A percentile compares a stretch with the other conserved stretches of the same genome.
phyloP scores from a whole-genome alignment of 2,329 filamentous ascomycete species.

The Xylaria multiplex region DNA sequence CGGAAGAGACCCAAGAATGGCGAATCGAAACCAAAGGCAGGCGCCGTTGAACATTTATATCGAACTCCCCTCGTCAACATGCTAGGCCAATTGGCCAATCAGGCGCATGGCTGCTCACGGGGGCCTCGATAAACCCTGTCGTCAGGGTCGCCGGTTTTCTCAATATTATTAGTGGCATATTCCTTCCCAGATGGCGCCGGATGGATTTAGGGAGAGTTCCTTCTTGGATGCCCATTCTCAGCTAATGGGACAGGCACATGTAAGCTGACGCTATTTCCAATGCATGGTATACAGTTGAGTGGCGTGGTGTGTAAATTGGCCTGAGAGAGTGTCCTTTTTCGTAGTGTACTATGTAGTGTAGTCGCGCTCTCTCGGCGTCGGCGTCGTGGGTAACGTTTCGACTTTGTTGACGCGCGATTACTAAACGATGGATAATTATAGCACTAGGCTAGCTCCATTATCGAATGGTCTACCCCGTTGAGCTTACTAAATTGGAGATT shows the following conservation, averaged over 20 bases:
- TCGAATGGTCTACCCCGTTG: constrained; percentile 19
- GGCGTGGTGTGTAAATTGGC: constrained; percentile 16
- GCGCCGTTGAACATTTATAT: constrained; percentile 29
- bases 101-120: constrained; percentile 2
- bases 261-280: constrained; percentile 33
- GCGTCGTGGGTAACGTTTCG: constrained; percentile 12
- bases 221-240: neutral
- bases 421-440: constrained; percentile 35
- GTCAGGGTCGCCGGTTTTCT: constrained; percentile 4
- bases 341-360: too few species aligned
- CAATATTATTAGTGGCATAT: constrained; percentile 14
- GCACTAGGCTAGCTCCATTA: constrained; percentile 27
- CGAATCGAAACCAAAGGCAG: constrained; percentile 15
- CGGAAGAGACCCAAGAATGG: constrained; percentile 13
- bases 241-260: neutral
- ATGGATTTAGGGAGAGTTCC: constrained; percentile 15
- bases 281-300: constrained; percentile 9
- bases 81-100: constrained; percentile 19
- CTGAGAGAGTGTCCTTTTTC: neutral
- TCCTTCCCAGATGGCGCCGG: too few species aligned
- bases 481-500: constrained; percentile 34
- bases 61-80: neutral
- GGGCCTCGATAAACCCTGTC: constrained; percentile 13
- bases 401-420: constrained; percentile 24
- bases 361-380: neutral